A percentile compares a stretch with the other conserved stretches of the same genome.
These are phyloP conservation scores for Plasmodium berghei DNA, from an alignment of 169 alveolate genomes.

Conservation along the genomic window DNA sequence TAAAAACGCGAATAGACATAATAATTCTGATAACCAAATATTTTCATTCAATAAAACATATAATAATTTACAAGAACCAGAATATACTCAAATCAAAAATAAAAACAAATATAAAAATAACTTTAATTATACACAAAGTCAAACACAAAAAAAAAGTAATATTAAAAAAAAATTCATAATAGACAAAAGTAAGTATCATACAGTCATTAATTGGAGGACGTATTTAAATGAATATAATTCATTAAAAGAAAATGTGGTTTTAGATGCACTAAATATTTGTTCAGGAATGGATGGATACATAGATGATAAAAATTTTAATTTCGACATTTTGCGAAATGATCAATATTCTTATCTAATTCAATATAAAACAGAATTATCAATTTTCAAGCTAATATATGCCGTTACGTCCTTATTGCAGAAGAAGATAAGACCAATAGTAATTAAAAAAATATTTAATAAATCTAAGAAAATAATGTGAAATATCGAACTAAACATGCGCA, in stretches of 20 bases:
- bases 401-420: slow-evolving; percentile 58
- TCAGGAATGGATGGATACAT: slow-evolving; percentile 76
- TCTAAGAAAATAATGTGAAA: neutral
- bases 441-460: slow-evolving; percentile 12
- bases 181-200: slow-evolving; percentile 59
- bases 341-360: slow-evolving; percentile 57
- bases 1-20: slow-evolving; percentile 8
- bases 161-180: slow-evolving; percentile 18
- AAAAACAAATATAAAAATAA: slow-evolving; percentile 14
- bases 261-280: slow-evolving; percentile 63
- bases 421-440: slow-evolving; percentile 52
- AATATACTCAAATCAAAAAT: neutral
- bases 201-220: slow-evolving; percentile 44
- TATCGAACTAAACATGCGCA: neutral
- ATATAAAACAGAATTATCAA: slow-evolving; percentile 53
- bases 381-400: slow-evolving; percentile 48
- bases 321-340: slow-evolving; percentile 53
- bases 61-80: neutral
- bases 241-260: slow-evolving; percentile 24
- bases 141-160: slow-evolving; percentile 5
- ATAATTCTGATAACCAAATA: slow-evolving; percentile 6
- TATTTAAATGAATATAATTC: slow-evolving; percentile 21
- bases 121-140: neutral
- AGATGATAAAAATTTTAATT: slow-evolving; percentile 66
- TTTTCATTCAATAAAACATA: neutral